phyloP scores from a whole-genome alignment of 352 stramenopile genomes.

The Phytopythium vexans region DNA sequence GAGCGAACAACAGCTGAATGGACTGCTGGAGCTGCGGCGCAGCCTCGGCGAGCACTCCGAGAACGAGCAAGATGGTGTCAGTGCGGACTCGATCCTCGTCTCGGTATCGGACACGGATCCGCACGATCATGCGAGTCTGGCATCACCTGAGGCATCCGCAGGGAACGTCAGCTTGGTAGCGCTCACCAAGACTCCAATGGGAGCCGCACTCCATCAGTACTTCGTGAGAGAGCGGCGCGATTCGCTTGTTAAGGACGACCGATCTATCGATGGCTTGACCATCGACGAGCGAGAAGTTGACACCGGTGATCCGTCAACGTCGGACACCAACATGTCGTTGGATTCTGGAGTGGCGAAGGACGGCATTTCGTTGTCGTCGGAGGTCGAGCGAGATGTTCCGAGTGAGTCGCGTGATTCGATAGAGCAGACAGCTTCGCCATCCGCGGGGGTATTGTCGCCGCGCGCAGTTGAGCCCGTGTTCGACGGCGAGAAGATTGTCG shows the following conservation, averaged over 20 bases:
- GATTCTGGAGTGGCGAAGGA: no score
- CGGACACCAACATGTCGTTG: no score
- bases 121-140: not conserved
- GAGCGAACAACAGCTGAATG: constrained; percentile 5
- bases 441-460: not conserved
- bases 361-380: no score
- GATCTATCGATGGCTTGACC: not conserved
- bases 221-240: constrained; percentile 34
- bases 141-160: not conserved
- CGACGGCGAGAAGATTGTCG: constrained; percentile 14
- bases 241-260: constrained; percentile 1
- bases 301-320: no score
- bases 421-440: constrained; percentile 3
- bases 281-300: no score
- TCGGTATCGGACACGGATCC: no score
- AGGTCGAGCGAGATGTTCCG: no score
- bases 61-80: not conserved
- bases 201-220: constrained; percentile 39
- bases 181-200: constrained; percentile 58
- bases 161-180: constrained; percentile 5
- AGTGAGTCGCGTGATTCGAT: no score
- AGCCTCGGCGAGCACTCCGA: constrained; percentile 15
- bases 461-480: constrained; percentile 2
- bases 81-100: not conserved
- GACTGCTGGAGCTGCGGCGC: constrained; percentile 23